Conservation (phyloP, 1,139 yeast genomes). For the Nakaseomyces kungkrabaensis region DNA sequence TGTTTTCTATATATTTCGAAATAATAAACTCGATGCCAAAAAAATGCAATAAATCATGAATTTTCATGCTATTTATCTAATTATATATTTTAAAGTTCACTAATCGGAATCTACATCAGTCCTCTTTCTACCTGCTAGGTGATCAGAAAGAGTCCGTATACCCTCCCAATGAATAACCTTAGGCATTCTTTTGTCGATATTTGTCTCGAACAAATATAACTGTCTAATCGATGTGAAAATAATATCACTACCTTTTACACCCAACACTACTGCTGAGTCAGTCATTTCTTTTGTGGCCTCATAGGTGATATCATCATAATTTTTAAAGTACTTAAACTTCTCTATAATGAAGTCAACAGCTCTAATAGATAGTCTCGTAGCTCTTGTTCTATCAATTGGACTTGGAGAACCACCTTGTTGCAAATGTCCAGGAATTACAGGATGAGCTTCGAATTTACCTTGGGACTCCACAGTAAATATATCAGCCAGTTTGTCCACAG, state of each 20-base stretch:
- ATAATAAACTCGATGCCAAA: background rate
- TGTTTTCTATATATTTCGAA: background rate
- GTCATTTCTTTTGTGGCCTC: slow-evolving; percentile 31
- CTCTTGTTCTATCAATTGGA: slow-evolving; percentile 65
- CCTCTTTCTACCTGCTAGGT: slow-evolving; percentile 65
- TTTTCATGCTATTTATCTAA: background rate
- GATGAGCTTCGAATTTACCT: slow-evolving; percentile 62
- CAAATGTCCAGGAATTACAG: slow-evolving; percentile 77
- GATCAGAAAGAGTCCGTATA: slow-evolving; percentile 69
- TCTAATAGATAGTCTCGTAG: slow-evolving; percentile 59
- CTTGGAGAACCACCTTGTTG: slow-evolving; percentile 76
- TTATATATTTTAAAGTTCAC: background rate
- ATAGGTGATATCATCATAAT: slow-evolving; percentile 27
- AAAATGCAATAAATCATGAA: background rate
- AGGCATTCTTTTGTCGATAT: slow-evolving; percentile 72
- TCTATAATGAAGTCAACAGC: slow-evolving; percentile 63
- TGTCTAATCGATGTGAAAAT: slow-evolving; percentile 62
- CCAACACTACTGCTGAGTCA: slow-evolving; percentile 75
- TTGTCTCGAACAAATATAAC: slow-evolving; percentile 81
- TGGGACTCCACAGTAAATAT: slow-evolving; percentile 57
- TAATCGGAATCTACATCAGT: background rate
- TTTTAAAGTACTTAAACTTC: slow-evolving; percentile 25
- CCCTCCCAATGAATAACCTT: slow-evolving; percentile 76
- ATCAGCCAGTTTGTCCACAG: slow-evolving; percentile 57
- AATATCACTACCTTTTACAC: slow-evolving; percentile 71